Evolutionary conservation across 169 alveolate species (phyloP).

Genomic region (Eimeria falciformis): DNA sequence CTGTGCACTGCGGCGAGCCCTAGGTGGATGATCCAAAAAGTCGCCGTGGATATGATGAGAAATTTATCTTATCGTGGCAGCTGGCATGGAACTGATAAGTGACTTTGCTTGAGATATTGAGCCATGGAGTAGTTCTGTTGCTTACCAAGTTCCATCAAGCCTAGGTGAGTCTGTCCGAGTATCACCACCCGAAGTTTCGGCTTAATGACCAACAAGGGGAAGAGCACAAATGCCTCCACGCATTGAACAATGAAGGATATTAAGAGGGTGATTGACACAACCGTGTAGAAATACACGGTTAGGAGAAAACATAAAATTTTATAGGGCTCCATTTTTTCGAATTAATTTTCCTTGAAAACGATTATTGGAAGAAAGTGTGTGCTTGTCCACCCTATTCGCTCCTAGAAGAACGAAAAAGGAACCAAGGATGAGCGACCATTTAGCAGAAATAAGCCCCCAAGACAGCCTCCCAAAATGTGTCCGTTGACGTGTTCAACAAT

Average conservation of each 20-base stretch:
- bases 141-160: conserved; percentile 12
- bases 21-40: too few relatives aligned
- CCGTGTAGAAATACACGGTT: background rate
- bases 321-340: too few relatives aligned
- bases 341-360: too few relatives aligned
- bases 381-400: too few relatives aligned
- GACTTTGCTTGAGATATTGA: too few relatives aligned
- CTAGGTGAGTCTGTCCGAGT: background rate
- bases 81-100: too few relatives aligned
- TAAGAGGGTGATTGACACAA: background rate
- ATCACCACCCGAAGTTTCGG: conserved; percentile 2
- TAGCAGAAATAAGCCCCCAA: background rate
- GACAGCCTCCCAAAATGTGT: background rate
- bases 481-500: too few relatives aligned
- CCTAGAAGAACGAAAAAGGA: background rate
- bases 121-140: background rate
- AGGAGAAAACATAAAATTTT: background rate
- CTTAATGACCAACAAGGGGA: conserved; percentile 1
- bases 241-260: background rate
- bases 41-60: too few relatives aligned
- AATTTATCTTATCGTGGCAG: too few relatives aligned
- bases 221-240: background rate
- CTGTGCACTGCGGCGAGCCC: too few relatives aligned
- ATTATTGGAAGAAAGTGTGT: too few relatives aligned
- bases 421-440: background rate